Evolutionary conservation across 2,329 filamentous ascomycete species (phyloP).

Genomic region (Knufia fluminis): DNA sequence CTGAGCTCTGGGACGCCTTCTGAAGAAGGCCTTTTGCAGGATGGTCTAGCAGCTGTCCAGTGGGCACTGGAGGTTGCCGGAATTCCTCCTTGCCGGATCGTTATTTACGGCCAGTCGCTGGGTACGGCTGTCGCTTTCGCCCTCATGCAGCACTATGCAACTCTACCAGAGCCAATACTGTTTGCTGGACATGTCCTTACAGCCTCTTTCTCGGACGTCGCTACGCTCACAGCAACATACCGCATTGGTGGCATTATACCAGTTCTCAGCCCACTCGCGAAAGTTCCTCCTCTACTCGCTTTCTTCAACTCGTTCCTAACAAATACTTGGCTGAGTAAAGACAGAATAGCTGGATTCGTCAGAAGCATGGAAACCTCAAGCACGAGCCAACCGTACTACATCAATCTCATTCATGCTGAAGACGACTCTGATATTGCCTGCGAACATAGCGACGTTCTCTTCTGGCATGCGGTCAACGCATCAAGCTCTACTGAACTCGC

Average conservation of each 20-base stretch:
- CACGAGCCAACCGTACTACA: conserved; percentile 22
- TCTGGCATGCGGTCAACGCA: not conserved
- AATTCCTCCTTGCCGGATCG: conserved; percentile 46
- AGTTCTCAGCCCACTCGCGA: conserved; percentile 43
- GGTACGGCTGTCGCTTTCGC: conserved; percentile 46
- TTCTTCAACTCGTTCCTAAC: conserved; percentile 41
- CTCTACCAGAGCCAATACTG: conserved; percentile 34
- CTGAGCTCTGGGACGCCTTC: conserved; percentile 52
- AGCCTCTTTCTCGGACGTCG: conserved; percentile 49
- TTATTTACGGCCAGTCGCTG: conserved; percentile 52
- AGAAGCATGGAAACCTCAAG: conserved; percentile 25
- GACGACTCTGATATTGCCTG: conserved; percentile 22
- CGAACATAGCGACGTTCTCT: not conserved
- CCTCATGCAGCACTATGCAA: conserved; percentile 36
- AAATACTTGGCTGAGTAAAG: conserved; percentile 45
- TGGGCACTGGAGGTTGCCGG: conserved; percentile 46
- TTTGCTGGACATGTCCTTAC: conserved; percentile 49
- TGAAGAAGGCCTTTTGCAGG: conserved; percentile 45
- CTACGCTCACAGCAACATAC: conserved; percentile 48
- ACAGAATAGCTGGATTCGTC: conserved; percentile 40
- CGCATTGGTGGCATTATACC: conserved; percentile 47
- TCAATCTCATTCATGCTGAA: conserved; percentile 30
- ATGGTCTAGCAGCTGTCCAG: conserved; percentile 44
- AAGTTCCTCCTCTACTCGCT: conserved; percentile 38
- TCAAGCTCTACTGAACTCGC: not conserved